Base-by-base conservation (phyloP, 2,329 filamentous ascomycete genomes). In the Cercospora janseana region DNA sequence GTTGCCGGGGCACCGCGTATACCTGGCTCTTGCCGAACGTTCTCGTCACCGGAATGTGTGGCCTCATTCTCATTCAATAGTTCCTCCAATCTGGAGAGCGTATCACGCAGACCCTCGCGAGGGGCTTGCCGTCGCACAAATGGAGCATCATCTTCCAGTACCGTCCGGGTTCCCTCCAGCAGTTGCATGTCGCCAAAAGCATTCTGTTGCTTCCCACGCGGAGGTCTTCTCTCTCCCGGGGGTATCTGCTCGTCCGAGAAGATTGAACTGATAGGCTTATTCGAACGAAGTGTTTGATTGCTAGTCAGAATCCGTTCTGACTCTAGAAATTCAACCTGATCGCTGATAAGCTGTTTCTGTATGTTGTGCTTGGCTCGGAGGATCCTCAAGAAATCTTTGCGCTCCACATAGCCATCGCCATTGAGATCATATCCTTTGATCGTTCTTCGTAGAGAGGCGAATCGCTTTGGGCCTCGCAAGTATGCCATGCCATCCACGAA, bases 401-500 rank as follows among this genome's bases (percentile, higher is more conserved):
- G 80, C 61, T 85, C 84, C 32, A 97, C 85, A 59, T 80, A 94
- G 8, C 91, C 91, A 69, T 97, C 91, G 1, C 80, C 80, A 61
- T 97, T 88, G 43, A 95, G 81, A 63, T 98, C 93, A 63, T 95
- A 97, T 9, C 89, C 91, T 49, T 88, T 81, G 64, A 97, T 94
- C 2, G 93, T 85, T 52, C 85, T 81, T 50, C 73, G 76, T 32
- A 92, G 75, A 56, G 87, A 83, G 59, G 88, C 82, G 60, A 86
- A 72, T 18, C 78, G 77, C 47, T 73, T 73, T 47, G 78, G 78
- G 20, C 77, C 75, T 52, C 80, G 78, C 51, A 85, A 71, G 43
- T 79, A 79, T 4, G 89, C 85, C 40, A 96, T 75, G 1, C 89
- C 93, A 50, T 86, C 82, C 18, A 97, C 73, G 64, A 96, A 98